Evolutionary conservation across 192 early-diverging fungal genomes (phyloP), one percentile per base, ranked within the genome.

Genomic region (Borealophlyctis nickersoniae): DNA sequence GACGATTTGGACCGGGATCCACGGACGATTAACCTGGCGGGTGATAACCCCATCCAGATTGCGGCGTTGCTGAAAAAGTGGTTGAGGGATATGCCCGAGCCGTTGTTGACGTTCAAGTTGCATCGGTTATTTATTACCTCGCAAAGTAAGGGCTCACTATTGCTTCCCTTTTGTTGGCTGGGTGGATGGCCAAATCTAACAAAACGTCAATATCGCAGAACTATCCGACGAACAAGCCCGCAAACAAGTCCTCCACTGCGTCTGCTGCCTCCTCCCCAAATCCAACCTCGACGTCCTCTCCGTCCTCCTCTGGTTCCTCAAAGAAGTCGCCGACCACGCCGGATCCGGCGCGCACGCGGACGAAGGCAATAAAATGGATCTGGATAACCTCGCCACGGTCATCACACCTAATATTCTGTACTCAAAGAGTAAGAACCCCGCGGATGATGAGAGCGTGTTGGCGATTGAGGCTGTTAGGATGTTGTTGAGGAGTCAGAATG

Each of bases 41-140:
- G 85, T 29, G 73, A 84, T 29, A 90, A 91, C 58, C 83, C 89
- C 9, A 88, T 98, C 45, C 95, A 97, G 73, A 82, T 96, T 30
- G 95, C 96, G 2, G 96, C 96, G 13, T 71, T 98, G 60, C 69
- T 98, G 62, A 97, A 98, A 63, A 97, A 96, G 80, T 98, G 95
- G 60, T 73, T 98, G 70, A 85, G 96, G 16, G 96, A 98, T 51
- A 67, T 98, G 66, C 95, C 96, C 0, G 96, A 98, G 45, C 95
- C 96, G 7, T 73, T 98, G 48, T 78, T 98, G 50, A 96, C 96
- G 1, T 92, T 87, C 67, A 87, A 89, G 62, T 82, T 98, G 56
- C 87, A 93, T 72, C 78, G 82, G 50, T 72, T 98, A 19, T 95
- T 98, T 75, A 77, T 94, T 61, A 77, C 79, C 16, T 85, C 89